Evolutionary conservation across 2,329 filamentous ascomycete species (phyloP), one percentile per base, ranked within the genome.

Genomic region (Diaporthe vaccinii): DNA sequence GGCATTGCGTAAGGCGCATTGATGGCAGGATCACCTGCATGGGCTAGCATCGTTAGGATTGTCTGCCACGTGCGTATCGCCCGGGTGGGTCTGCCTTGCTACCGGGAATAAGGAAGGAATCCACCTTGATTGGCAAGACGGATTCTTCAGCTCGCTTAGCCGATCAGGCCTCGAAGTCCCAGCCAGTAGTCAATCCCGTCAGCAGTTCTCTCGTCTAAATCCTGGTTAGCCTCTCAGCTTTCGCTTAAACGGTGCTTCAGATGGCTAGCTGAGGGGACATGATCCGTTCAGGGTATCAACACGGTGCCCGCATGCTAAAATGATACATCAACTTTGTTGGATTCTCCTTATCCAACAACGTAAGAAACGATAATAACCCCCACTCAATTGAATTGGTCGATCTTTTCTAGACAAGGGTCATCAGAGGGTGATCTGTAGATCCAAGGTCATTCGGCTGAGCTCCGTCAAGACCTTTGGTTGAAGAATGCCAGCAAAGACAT

Each of bases 61-160:
- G 65, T 41, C 51, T 69, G 49, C 49, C 65, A 69, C 65, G 46
- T 69, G 65, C 46, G 34, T 22, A 41, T 41, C 2, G 49, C 34
- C 46, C 17, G 46, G 34, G 20, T 14, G 36, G 22, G 12, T 17
- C 3, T n/a, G 49, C 34, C 34, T 55, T 28, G 22, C 14, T 36
- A 2, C 34, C 46, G 65, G 65, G 17, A 55, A 55, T 69, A 69
- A 55, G 49, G 41, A 46, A 20, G 17, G 61, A 12, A 9, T 22
- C 17, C 15, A 39, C 17, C 22, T 28, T 31, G 22, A 36, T 69
- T 39, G 7, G 65, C 65, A 53, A 28, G 34, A 14, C 20, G 15
- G 46, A 34, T 41, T 31, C 49, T 41, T 53, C 65, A 69, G 65
- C 65, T 69, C 65, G 65, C 34, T 55, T 69, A 69, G 14, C 9